phyloP scores from a whole-genome alignment of 1,139 yeast genomes.

The Suhomyces chickasaworum region DNA sequence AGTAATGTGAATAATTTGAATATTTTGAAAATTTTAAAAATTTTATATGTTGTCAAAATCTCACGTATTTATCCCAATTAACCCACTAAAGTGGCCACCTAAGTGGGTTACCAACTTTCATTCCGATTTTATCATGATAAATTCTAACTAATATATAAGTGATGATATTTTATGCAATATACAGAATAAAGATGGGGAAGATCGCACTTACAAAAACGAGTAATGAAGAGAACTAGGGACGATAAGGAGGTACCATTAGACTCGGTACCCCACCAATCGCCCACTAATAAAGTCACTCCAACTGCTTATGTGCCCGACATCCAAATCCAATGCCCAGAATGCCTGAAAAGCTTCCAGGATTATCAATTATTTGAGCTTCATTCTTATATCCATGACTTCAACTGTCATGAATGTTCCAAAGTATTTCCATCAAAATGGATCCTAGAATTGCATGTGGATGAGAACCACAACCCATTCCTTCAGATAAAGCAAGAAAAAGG shows the following conservation, averaged over 20 bases:
- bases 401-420: constrained; percentile 45
- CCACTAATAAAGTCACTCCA: background rate
- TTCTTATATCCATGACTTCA: constrained; percentile 12
- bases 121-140: no score
- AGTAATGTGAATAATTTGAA: background rate
- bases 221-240: constrained; percentile 1
- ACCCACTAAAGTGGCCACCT: no score
- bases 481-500: constrained; percentile 39
- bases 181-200: background rate
- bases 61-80: no score
- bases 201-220: background rate
- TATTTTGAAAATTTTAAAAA: background rate
- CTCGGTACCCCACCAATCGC: background rate
- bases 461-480: constrained; percentile 55
- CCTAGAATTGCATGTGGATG: constrained; percentile 52
- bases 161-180: no score
- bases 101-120: no score
- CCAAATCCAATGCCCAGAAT: constrained; percentile 6
- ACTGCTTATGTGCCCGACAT: background rate
- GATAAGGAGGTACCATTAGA: background rate
- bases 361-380: constrained; percentile 13
- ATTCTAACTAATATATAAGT: no score
- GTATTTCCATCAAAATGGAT: constrained; percentile 43
- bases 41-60: no score
- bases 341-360: constrained; percentile 6